Conservation (phyloP, 129 eudicot species). For the Tagetes erecta region DNA sequence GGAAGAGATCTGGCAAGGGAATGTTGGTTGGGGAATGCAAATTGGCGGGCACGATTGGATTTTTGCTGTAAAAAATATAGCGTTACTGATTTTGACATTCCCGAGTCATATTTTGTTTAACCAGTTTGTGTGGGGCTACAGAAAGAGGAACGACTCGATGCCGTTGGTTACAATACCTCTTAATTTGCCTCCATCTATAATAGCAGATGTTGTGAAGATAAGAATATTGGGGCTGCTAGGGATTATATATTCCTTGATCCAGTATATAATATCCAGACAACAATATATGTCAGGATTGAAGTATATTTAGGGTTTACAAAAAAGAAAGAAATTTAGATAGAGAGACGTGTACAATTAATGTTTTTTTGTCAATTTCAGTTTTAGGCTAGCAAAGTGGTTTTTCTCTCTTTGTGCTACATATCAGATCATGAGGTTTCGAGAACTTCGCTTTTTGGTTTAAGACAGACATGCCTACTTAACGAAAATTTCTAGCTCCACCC, state of each 20-base stretch:
- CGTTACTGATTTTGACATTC: slow-evolving; percentile 72
- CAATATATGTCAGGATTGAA: slow-evolving; percentile 90
- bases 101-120: slow-evolving; percentile 91
- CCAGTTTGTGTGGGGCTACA: slow-evolving; percentile 93
- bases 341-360: slow-evolving; percentile 40
- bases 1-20: slow-evolving; percentile 96
- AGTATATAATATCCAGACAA: slow-evolving; percentile 91
- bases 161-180: slow-evolving; percentile 86
- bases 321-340: neutral
- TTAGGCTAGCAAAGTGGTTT: slow-evolving; percentile 30
- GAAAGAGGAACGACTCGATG: slow-evolving; percentile 63
- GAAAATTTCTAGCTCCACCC: neutral
- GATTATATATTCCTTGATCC: slow-evolving; percentile 77
- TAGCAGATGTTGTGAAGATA: slow-evolving; percentile 82
- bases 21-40: slow-evolving; percentile 88
- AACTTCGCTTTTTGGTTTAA: neutral
- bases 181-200: slow-evolving; percentile 69
- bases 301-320: slow-evolving; percentile 60
- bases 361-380: slow-evolving; percentile 30
- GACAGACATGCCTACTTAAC: neutral
- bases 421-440: neutral
- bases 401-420: slow-evolving; percentile 15
- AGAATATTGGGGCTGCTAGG: slow-evolving; percentile 92
- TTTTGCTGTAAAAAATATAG: slow-evolving; percentile 87
- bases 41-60: slow-evolving; percentile 97